These are phyloP conservation scores for Flagelloscypha sp. DNA, from an alignment of 768 basidiomycete species.

Conservation along the genomic window DNA sequence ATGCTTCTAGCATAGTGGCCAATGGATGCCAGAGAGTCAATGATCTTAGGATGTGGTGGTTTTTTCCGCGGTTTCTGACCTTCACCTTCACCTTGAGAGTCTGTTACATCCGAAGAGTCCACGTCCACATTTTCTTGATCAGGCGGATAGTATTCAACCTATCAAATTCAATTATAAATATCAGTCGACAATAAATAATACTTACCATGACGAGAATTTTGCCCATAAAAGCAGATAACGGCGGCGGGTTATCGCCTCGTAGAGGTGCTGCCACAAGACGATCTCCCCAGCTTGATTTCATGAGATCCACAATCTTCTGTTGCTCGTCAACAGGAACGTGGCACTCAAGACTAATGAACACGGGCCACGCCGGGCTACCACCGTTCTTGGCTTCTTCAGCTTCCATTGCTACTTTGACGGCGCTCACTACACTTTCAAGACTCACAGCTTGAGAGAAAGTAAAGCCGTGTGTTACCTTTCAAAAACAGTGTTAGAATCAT, in stretches of 20 bases:
- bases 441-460: slow-evolving; percentile 47
- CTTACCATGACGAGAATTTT: slow-evolving; percentile 52
- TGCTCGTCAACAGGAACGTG: slow-evolving; percentile 47
- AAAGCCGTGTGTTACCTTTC: slow-evolving; percentile 57
- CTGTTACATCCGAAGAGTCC: slow-evolving; percentile 11
- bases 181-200: not conserved
- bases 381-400: too few relatives aligned
- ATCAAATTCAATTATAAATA: not conserved
- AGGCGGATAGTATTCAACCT: slow-evolving; percentile 52
- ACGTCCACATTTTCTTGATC: slow-evolving; percentile 14
- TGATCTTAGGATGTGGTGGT: slow-evolving; percentile 27
- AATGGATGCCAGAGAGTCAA: slow-evolving; percentile 43
- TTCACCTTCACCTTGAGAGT: slow-evolving; percentile 8
- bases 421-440: slow-evolving; percentile 43
- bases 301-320: slow-evolving; percentile 41
- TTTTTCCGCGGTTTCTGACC: slow-evolving; percentile 1
- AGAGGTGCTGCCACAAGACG: slow-evolving; percentile 37
- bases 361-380: too few relatives aligned
- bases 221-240: slow-evolving; percentile 44
- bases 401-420: slow-evolving; percentile 37
- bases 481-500: too few relatives aligned
- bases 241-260: too few relatives aligned
- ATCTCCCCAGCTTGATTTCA: slow-evolving; percentile 43
- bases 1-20: slow-evolving; percentile 57
- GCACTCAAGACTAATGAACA: slow-evolving; percentile 55